Base-by-base conservation (phyloP, 768 basidiomycete species). In the Pilatotrama ljubarskyi region DNA sequence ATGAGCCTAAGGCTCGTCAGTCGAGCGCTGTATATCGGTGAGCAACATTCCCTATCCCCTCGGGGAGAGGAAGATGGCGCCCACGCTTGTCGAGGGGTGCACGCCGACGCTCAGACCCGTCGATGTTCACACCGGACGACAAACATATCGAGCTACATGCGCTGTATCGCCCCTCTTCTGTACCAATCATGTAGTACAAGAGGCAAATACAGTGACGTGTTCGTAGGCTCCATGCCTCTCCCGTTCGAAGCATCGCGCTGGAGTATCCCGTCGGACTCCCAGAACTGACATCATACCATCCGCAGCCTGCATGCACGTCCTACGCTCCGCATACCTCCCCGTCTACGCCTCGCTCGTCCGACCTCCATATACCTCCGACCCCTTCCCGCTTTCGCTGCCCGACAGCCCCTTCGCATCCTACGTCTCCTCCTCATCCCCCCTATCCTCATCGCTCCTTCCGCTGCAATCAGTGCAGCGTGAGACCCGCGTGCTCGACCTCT, bases 271-370 rank as follows among this genome's bases (percentile, higher is more conserved):
- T 49, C 29, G 4, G 10, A 5, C 29, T 14, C 46, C 29, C 44
- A 46, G 24, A 1, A 46, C 44, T 24, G 13, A 20, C 4, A 37
- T 24, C 15, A 51, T 42, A 3, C 24, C 41, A 5, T 17, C 8
- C 51, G 10, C 55, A 86, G 88, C 90, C 13, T 90, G 82, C 73
- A 93, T 91, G 90, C 85, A 92, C 65, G 81, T 93, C 61, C 79
- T 94, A 4, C 83, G 92, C 37, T 88, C 87, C 0, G 84, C 84
- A 0, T 92, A 91, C 71, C 76, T 93, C 42, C 82, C 84, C 6
- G 75, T 82, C 0, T 94, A 93, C 69, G 73, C 75, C 22, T 74
- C 78, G 15, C 79, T 87, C 46, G 78, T 94, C 61, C 82, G 85
- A 24, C 68, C 78, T 0, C 88, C 88, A 0, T 92, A 93, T 73